A percentile compares a stretch with the other conserved stretches of the same genome.
phyloP scores from a whole-genome alignment of 331 rosid genomes.

The Stylosanthes scabra region DNA sequence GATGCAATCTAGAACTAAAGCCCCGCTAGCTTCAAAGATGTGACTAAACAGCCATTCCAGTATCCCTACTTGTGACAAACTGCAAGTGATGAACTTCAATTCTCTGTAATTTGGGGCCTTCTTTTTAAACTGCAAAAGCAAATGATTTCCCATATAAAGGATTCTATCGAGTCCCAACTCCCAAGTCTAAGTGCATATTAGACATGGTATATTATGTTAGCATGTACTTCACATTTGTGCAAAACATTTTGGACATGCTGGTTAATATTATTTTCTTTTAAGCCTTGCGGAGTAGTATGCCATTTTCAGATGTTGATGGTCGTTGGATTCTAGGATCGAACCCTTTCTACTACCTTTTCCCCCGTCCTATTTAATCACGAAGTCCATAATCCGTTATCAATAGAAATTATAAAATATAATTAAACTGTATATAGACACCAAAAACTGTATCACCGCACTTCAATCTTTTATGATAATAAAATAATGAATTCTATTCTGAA shows the following conservation, averaged over 20 bases:
- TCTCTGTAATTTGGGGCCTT: not conserved
- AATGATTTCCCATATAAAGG: slow-evolving; percentile 11
- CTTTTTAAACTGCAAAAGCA: slow-evolving; percentile 11
- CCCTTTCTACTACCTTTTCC: too few relatives aligned
- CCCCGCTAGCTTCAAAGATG: slow-evolving; percentile 45
- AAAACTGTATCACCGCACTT: too few relatives aligned
- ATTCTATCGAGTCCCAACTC: slow-evolving; percentile 26
- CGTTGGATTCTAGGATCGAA: too few relatives aligned
- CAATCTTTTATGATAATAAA: too few relatives aligned
- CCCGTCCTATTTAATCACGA: too few relatives aligned
- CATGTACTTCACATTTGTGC: not conserved
- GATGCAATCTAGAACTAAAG: slow-evolving; percentile 27
- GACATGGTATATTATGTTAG: not conserved
- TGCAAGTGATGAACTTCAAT: slow-evolving; percentile 12
- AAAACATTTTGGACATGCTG: slow-evolving; percentile 6
- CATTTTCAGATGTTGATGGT: too few relatives aligned
- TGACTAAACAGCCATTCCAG: slow-evolving; percentile 25
- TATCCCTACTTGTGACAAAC: slow-evolving; percentile 4
- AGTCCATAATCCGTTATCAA: too few relatives aligned
- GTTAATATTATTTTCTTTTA: not conserved
- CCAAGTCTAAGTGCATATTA: slow-evolving; percentile 12
- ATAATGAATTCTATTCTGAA: too few relatives aligned
- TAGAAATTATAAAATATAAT: too few relatives aligned
- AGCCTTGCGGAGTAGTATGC: too few relatives aligned
- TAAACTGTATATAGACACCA: too few relatives aligned